Percentiles rank a stretch among this genome's conserved stretches.
Conservation (phyloP, 106 monocot genomes). For the Alisma plantagoaquatica region DNA sequence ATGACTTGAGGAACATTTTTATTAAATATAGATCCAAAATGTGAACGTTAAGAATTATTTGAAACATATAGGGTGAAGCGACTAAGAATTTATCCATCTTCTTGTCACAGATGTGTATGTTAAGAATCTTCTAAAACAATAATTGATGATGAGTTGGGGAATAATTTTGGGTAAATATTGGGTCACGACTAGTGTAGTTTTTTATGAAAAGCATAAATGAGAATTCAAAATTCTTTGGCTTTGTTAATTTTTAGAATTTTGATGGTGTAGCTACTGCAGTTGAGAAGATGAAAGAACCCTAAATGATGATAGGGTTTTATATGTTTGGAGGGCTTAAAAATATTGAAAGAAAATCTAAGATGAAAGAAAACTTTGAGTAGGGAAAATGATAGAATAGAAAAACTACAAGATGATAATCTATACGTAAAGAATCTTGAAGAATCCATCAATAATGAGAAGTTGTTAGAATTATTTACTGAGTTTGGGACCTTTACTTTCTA, state of each 20-base stretch:
- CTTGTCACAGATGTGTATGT: conserved; percentile 56
- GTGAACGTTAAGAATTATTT: no score
- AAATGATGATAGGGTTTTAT: conserved; percentile 40
- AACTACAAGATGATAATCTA: conserved; percentile 32
- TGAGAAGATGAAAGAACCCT: conserved; percentile 18
- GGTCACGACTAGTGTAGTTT: conserved; percentile 32
- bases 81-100: no score
- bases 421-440: conserved; percentile 68
- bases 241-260: conserved; percentile 41
- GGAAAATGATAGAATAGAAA: conserved; percentile 26
- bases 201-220: conserved; percentile 49
- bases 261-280: conserved; percentile 36
- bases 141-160: conserved; percentile 35
- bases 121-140: conserved; percentile 39
- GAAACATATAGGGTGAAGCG: no score
- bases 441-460: conserved; percentile 26
- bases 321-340: conserved; percentile 51
- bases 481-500: conserved; percentile 46
- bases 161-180: conserved; percentile 36
- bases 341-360: conserved; percentile 54
- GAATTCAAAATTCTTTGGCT: conserved; percentile 51
- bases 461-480: conserved; percentile 35
- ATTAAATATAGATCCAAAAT: no score
- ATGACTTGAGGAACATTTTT: no score
- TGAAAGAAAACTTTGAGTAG: conserved; percentile 44